phyloP scores from a whole-genome alignment of 345 rosid genomes.

The Mercurialis annua region DNA sequence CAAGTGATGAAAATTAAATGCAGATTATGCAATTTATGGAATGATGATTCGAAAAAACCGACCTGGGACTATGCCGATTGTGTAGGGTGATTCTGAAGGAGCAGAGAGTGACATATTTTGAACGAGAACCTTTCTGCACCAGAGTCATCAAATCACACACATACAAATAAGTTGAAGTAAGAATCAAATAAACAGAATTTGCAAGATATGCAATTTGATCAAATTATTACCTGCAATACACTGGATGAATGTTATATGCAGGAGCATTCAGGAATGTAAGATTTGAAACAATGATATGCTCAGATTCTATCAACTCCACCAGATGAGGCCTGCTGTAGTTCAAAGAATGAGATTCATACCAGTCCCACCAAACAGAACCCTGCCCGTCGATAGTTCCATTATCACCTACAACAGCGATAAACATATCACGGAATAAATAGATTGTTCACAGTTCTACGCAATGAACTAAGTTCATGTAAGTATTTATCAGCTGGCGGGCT shows the following conservation, averaged over 20 bases:
- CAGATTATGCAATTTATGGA: background rate
- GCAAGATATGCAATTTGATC: background rate
- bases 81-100: constrained; percentile 54
- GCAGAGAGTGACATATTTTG: constrained; percentile 57
- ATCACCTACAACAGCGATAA: constrained; percentile 48
- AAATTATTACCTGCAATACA: constrained; percentile 74
- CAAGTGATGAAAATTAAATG: background rate
- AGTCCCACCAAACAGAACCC: constrained; percentile 88
- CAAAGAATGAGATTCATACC: constrained; percentile 54
- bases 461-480: background rate
- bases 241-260: constrained; percentile 77
- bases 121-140: constrained; percentile 54
- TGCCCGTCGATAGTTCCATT: constrained; percentile 91
- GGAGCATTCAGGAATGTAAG: constrained; percentile 82
- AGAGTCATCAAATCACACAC: constrained; percentile 15
- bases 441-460: no score
- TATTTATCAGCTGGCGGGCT: background rate
- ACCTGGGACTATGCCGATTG: constrained; percentile 86
- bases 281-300: constrained; percentile 63
- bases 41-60: background rate
- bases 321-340: constrained; percentile 91
- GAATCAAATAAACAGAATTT: constrained; percentile 1
- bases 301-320: constrained; percentile 65
- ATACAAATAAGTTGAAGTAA: background rate
- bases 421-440: constrained; percentile 1